phyloP scores from a whole-genome alignment of 202 grass and related monocot species.

The Saccharum hybrid region DNA sequence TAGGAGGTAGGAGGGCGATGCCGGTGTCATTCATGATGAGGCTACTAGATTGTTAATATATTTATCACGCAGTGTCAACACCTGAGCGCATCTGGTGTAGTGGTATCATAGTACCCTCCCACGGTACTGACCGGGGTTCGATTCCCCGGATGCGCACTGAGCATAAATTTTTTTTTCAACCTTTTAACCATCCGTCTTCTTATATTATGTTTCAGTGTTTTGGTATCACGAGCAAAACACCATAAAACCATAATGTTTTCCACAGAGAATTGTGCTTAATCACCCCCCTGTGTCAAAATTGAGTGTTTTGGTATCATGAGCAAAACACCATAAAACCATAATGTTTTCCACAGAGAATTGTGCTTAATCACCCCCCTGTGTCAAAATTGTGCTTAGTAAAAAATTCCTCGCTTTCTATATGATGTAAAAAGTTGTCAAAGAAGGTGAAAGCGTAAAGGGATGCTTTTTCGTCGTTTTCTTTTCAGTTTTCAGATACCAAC shows the following conservation, averaged over 20 bases:
- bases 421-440: not conserved
- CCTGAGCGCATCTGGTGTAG: constrained; percentile 71
- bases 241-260: not conserved
- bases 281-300: not conserved
- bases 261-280: no score
- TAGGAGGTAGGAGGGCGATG: no score
- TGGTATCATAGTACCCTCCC: constrained; percentile 84
- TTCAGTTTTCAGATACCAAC: constrained; percentile 29
- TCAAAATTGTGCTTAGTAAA: not conserved
- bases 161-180: not conserved
- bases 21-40: no score
- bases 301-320: no score
- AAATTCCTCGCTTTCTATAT: not conserved
- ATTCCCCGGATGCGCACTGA: constrained; percentile 62
- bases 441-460: not conserved
- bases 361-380: not conserved
- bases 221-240: not conserved
- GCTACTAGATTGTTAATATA: no score
- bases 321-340: no score
- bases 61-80: not conserved
- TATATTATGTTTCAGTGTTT: not conserved
- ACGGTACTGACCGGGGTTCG: constrained; percentile 62
- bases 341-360: not conserved
- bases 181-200: no score
- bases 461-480: constrained; percentile 10